These are phyloP conservation scores for Cardamine occulta DNA, from an alignment of 345 rosid species.

Conservation along the genomic window DNA sequence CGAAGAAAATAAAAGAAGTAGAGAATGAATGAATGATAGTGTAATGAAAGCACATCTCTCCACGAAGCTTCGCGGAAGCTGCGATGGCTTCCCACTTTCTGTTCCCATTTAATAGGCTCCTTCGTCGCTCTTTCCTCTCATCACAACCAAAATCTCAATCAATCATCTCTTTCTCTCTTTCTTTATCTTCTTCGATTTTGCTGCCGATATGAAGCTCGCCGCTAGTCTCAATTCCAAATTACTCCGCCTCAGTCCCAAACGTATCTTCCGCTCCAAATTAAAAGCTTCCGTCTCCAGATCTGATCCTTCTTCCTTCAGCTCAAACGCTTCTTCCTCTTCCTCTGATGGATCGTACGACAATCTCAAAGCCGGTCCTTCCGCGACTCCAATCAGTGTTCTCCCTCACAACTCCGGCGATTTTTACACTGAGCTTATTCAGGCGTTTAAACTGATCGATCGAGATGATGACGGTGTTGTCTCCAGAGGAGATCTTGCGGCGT, in stretches of 20 bases:
- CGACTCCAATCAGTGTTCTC: constrained; percentile 78
- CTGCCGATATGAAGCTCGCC: constrained; percentile 52
- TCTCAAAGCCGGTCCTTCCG: constrained; percentile 27
- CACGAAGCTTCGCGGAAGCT: constrained; percentile 89
- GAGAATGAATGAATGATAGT: constrained; percentile 7
- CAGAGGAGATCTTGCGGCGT: constrained; percentile 60
- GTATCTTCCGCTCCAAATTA: constrained; percentile 57
- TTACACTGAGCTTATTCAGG: constrained; percentile 52
- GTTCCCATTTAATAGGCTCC: constrained; percentile 58
- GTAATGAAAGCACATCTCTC: constrained; percentile 11
- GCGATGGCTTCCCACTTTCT: constrained; percentile 50
- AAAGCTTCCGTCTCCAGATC: constrained; percentile 54
- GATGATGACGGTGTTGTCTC: constrained; percentile 67
- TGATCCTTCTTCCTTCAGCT: constrained; percentile 64
- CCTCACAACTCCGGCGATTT: constrained; percentile 47
- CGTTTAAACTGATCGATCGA: constrained; percentile 57
- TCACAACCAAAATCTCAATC: not conserved
- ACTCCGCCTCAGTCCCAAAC: constrained; percentile 63
- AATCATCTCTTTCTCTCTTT: not conserved
- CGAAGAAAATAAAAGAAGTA: not conserved
- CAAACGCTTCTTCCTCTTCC: constrained; percentile 54
- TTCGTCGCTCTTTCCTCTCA: constrained; percentile 44
- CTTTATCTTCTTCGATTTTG: not conserved
- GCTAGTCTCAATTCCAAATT: constrained; percentile 42
- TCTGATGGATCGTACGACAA: constrained; percentile 40